phyloP scores from a whole-genome alignment of 2,329 filamentous ascomycete genomes.

The Cryphonectria japonica region DNA sequence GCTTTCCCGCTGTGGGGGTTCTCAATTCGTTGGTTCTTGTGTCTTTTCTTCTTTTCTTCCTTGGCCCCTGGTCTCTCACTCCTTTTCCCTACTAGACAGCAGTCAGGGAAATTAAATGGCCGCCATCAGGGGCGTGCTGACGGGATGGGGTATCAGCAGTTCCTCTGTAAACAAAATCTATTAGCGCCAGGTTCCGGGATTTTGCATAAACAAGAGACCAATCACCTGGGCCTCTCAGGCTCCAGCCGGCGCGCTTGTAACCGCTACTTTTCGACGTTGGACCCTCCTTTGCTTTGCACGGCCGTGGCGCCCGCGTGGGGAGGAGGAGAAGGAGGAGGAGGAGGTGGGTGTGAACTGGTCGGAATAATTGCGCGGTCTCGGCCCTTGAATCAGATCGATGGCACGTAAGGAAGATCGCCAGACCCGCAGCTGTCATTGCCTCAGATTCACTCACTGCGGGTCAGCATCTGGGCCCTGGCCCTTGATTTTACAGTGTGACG shows the following conservation, averaged over 20 bases:
- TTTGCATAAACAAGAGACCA: neutral
- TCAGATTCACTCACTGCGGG: neutral
- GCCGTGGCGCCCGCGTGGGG: neutral
- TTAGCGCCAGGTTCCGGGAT: conserved; percentile 1
- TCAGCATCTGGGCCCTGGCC: neutral
- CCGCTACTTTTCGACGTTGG: conserved; percentile 8
- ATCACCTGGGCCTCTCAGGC: neutral
- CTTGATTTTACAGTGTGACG: neutral
- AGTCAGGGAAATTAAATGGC: conserved; percentile 5
- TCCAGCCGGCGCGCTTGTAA: conserved; percentile 4
- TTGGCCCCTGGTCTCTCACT: too few relatives aligned
- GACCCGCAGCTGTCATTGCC: conserved; percentile 11
- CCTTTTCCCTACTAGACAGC: neutral
- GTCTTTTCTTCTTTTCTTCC: neutral
- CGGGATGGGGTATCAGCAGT: neutral
- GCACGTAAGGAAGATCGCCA: neutral
- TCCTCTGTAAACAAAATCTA: neutral
- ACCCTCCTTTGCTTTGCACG: neutral
- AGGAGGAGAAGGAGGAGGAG: too few relatives aligned
- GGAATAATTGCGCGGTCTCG: conserved; percentile 2
- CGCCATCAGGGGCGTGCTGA: conserved; percentile 7
- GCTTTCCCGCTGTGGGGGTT: neutral
- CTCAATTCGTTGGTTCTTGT: too few relatives aligned
- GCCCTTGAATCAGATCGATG: conserved; percentile 7
- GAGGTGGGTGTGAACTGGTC: neutral